Conservation (phyloP, 192 early-diverging fungal genomes). For the Coemansia sp. region DNA sequence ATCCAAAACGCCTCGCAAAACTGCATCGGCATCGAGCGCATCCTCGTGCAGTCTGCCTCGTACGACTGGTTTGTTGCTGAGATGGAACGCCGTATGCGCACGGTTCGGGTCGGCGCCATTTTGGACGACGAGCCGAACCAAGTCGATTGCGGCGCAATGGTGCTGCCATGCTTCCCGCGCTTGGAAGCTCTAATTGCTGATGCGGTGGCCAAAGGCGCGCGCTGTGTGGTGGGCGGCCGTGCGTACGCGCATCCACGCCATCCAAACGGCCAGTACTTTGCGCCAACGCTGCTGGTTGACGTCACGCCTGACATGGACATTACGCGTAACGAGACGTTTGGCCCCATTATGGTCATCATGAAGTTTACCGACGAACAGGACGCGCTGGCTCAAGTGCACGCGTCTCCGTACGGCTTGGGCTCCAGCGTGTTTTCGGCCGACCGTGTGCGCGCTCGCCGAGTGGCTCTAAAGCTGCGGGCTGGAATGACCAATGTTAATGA, state of each 20-base stretch:
- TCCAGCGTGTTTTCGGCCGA: constrained; percentile 77
- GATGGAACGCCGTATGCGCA: constrained; percentile 58
- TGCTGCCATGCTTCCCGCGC: constrained; percentile 61
- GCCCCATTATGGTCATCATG: constrained; percentile 79
- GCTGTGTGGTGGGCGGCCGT: constrained; percentile 67
- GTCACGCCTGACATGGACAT: constrained; percentile 77
- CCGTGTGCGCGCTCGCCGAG: constrained; percentile 57
- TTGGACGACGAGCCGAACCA: constrained; percentile 62
- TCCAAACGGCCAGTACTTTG: constrained; percentile 77
- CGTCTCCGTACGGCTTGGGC: constrained; percentile 73
- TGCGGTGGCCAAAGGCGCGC: constrained; percentile 76
- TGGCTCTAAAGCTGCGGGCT: constrained; percentile 56
- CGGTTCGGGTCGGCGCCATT: constrained; percentile 69
- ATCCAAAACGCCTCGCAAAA: constrained; percentile 90
- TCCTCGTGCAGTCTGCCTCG: constrained; percentile 67
- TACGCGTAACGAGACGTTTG: constrained; percentile 74
- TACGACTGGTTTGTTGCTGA: constrained; percentile 72
- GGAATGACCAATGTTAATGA: constrained; percentile 76
- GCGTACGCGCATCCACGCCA: constrained; percentile 68
- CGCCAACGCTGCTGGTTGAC: constrained; percentile 76
- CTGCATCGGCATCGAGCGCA: constrained; percentile 86
- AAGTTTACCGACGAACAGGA: constrained; percentile 68
- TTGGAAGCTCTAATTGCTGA: constrained; percentile 71
- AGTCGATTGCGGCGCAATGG: constrained; percentile 84
- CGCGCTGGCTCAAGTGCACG: constrained; percentile 67